Evolutionary conservation across 2,329 filamentous ascomycete genomes (phyloP), one percentile per base, ranked within the genome.

Genomic region (Fusarium sp.): DNA sequence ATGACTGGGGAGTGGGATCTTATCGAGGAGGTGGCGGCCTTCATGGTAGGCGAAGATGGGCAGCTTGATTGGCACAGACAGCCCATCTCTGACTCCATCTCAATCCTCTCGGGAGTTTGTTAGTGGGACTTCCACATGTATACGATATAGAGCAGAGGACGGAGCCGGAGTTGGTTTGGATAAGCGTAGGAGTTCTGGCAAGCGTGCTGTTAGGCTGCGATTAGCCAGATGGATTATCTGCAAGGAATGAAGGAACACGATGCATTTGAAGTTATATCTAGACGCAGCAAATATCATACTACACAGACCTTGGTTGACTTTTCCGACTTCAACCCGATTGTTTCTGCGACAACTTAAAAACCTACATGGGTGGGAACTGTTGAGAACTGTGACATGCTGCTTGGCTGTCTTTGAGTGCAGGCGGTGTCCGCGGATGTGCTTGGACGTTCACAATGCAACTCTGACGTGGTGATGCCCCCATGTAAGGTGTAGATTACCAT

Each of bases 21-120:
- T 23, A 67, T 82, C 0, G 80, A 82, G 57, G 80, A 82, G 62
- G 72, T 70, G 10, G 78, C 80, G 1, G 71, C 76, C 7, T 78
- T 78, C 45, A 57, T 56, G 11, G 75, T 80, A 6, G 64, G 64
- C 0, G 46, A 67, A 1, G 73, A 81, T 31, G 79, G 78, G 13
- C 71, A 62, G 3, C 53, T 82, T 12, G 59, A 71, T 6, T 82
- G 80, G 80, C 69, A 72, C 23, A 66, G 75, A 34, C 78, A 79
- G 37, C 78, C 80, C 2, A 72, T 81, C 12, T 80, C 80, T 3
- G 75, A 77, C 8, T 75, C 76, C 30, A 61, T 59, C 2, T 74
- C 72, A 15, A 74, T 74, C 36, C 59, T 74, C 13, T 74, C 72
- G 2, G 69, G 69, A 4, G 66, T 72, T 41, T 74, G 71, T 31